These are phyloP conservation scores for Alloteropsis angusta DNA, from an alignment of 202 grass and related monocot genomes.

Conservation along the genomic window DNA sequence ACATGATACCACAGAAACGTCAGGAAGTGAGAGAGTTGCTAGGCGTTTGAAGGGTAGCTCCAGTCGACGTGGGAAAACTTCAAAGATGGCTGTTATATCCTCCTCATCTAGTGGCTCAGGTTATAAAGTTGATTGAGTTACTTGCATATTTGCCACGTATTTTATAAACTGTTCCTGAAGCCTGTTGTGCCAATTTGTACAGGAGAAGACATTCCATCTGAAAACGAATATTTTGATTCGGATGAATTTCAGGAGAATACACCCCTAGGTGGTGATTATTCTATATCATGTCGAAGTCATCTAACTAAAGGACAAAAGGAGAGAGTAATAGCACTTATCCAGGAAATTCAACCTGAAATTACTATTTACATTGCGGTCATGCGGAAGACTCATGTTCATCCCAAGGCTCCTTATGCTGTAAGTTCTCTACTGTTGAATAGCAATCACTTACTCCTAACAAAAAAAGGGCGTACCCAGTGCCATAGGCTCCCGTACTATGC, in stretches of 20 bases:
- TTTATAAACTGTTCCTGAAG: background rate
- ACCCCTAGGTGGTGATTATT: background rate
- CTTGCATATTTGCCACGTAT: background rate
- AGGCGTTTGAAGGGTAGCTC: background rate
- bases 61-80: background rate
- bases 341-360: slow-evolving; percentile 12
- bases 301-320: background rate
- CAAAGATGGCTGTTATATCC: background rate
- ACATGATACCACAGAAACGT: background rate
- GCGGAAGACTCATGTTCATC: background rate
- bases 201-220: slow-evolving; percentile 18
- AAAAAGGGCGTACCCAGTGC: too few species aligned
- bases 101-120: slow-evolving; percentile 10
- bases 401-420: slow-evolving; percentile 14
- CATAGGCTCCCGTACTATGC: too few species aligned
- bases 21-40: background rate
- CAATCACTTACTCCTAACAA: background rate
- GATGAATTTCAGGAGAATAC: slow-evolving; percentile 8
- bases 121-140: background rate
- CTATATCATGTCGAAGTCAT: background rate
- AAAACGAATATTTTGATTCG: background rate
- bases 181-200: background rate
- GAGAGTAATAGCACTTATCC: background rate
- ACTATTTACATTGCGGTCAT: slow-evolving; percentile 29
- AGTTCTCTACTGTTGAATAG: background rate